Evolutionary conservation across 768 basidiomycete species (phyloP), one percentile per base, ranked within the genome.

Genomic region (Ramaria sp.): DNA sequence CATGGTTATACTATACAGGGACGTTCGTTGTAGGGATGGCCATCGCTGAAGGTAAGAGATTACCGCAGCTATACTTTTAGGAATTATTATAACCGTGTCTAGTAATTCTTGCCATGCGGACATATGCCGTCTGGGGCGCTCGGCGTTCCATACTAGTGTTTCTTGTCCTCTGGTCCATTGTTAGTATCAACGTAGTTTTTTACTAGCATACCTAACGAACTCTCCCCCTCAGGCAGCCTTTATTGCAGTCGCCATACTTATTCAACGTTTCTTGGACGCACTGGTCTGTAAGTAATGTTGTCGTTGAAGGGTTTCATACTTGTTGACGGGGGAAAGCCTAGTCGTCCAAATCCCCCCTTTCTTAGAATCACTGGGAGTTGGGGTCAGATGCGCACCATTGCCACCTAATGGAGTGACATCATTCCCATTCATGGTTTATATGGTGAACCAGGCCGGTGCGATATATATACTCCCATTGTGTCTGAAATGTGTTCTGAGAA

Each of bases 51-150:
- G 45, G 53, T 54, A 31, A 20, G 31, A 4, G 13, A 22, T 27
- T 24, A 27, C 27, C 27, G 27, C 24, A 30, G 41, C 20, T 53
- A 42, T 38, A 7, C 6, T 27, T 54, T 9, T 31, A 6, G 45
- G 9, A 3, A 27, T 20, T 45, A 42, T 13, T 6, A 43, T 37
- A 37, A 3, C 13, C 9, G 9, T 37, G 34, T 10, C 34, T 34
- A 54, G 53, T 31, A 12, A 46, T 54, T 13, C 41, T 54, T 19
- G 39, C 37, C 15, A 54, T 54, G 53, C 19, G 53, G 24, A 43
- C 53, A n/a, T 54, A 46, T 42, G 53, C 53, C 20, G 43, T 54
- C 15, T 54, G 53, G 53, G 42, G 53, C 34, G 53, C 42, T 22
- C 15, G 39, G 1, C 53, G 39, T n/a, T 22, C 22, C 12, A 43